Evolutionary conservation across 495 filamentous ascomycete genomes (phyloP).

Genomic region (Bacidia rubella): DNA sequence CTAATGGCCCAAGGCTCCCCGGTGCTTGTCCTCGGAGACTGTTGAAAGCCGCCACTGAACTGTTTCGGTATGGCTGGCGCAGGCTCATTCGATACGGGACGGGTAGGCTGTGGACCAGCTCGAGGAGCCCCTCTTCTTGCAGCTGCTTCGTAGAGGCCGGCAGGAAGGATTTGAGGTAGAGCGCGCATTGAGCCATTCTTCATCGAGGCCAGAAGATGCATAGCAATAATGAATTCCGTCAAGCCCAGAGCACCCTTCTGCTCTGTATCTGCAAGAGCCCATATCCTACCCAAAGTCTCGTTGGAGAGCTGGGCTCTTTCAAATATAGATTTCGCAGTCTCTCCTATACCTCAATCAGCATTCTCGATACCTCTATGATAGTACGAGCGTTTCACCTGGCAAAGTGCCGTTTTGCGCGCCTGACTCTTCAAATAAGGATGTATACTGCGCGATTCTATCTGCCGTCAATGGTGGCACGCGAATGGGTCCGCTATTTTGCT

Average conservation of each 20-base stretch:
- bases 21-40: conserved; percentile 48
- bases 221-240: conserved; percentile 94
- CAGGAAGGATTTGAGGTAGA: conserved; percentile 69
- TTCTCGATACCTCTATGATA: not conserved
- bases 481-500: conserved; percentile 62
- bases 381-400: conserved; percentile 38
- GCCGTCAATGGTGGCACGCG: conserved; percentile 81
- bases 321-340: conserved; percentile 86
- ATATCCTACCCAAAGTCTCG: conserved; percentile 81
- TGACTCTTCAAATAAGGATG: conserved; percentile 74
- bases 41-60: conserved; percentile 52
- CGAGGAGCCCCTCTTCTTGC: conserved; percentile 45
- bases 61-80: conserved; percentile 55
- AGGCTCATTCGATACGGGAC: conserved; percentile 26
- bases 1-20: conserved; percentile 71
- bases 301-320: conserved; percentile 83
- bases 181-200: conserved; percentile 68
- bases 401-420: conserved; percentile 65
- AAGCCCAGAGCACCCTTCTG: conserved; percentile 77
- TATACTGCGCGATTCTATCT: conserved; percentile 80
- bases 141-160: conserved; percentile 83
- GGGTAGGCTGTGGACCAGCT: conserved; percentile 33
- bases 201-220: conserved; percentile 88
- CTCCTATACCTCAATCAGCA: conserved; percentile 33
- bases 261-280: conserved; percentile 86